These are phyloP conservation scores for Melaleuca quinquenervia DNA, from an alignment of 345 rosid genomes.

Conservation along the genomic window DNA sequence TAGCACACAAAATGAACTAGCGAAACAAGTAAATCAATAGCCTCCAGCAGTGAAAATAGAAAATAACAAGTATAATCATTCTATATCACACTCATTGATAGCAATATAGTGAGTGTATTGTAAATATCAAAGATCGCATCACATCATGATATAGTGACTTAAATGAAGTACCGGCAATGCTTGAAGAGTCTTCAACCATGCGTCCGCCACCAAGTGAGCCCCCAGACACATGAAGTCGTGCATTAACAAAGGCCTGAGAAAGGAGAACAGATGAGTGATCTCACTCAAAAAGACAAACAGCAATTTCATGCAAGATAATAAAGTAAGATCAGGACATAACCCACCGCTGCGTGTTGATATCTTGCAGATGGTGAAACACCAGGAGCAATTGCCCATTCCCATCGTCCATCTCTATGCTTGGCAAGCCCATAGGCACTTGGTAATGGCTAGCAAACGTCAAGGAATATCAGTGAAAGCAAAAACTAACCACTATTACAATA, in stretches of 20 bases:
- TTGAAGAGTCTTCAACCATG: constrained; percentile 98
- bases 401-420: constrained; percentile 98
- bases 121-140: background rate
- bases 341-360: constrained; percentile 99
- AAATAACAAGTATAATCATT: background rate
- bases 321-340: constrained; percentile 8
- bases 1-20: background rate
- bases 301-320: background rate
- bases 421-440: constrained; percentile 99
- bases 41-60: background rate
- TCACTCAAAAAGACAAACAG: background rate
- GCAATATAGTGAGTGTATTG: background rate
- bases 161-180: constrained; percentile 71
- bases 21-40: background rate
- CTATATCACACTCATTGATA: background rate
- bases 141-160: background rate
- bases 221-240: constrained; percentile 97
- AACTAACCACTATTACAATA: background rate
- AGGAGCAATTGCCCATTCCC: constrained; percentile 99
- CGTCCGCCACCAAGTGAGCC: constrained; percentile 99
- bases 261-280: background rate
- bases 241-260: constrained; percentile 87
- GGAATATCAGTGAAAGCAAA: background rate
- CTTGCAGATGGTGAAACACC: constrained; percentile 97
- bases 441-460: constrained; percentile 50